Base-by-base conservation (phyloP, 2,329 filamentous ascomycete species). In the Neobulgaria alba region DNA sequence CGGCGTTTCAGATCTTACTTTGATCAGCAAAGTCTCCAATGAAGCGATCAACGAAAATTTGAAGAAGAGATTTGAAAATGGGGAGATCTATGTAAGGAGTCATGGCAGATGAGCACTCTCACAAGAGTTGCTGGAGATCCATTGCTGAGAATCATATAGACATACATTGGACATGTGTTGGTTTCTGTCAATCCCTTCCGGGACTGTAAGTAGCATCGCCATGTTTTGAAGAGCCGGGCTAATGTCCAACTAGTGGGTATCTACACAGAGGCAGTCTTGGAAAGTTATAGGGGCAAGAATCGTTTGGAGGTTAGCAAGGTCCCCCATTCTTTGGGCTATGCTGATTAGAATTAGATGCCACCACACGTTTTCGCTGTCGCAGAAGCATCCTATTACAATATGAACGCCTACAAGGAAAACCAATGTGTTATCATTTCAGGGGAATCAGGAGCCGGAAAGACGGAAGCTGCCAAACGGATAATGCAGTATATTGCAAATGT, bases 401-500 rank as follows among this genome's bases (percentile, higher is more conserved):
- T 98, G 92, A 96, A 96, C 64, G 90, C 89, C 34, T 98, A 98
- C 72, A 87, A 87, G 59, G 92, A 96, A 56, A 96, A 96, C 68
- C 92, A 98, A 64, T 96, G 92, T 67, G 90, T 98, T 53, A 98
- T 98, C 64, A 98, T 98, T 55, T 96, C 92, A 3, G 92, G 92
- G 61, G 92, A 98, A 67, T 96, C 92, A 2, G 92, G 92, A 61
- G 92, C 92, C 23, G 92, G 92, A 62, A 98, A 98, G 73, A 98
- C 92, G 10, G 92, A 98, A 66, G 92, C 92, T 4, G 92, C 92
- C 46, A 96, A 98, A 74, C 83, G 90, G 56, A 85, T 98, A 58
- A 98, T 98, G 90, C 92, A 98, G 67, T 98, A 98, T 67, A 96
- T 98, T 63, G 92, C 92, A 52, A 96, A 82, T 61, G 90, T 96